Percentiles rank a stretch among this genome's conserved stretches.
phyloP scores from a whole-genome alignment of 2,329 filamentous ascomycete genomes.

The Scopulariopsis brevicaulis region DNA sequence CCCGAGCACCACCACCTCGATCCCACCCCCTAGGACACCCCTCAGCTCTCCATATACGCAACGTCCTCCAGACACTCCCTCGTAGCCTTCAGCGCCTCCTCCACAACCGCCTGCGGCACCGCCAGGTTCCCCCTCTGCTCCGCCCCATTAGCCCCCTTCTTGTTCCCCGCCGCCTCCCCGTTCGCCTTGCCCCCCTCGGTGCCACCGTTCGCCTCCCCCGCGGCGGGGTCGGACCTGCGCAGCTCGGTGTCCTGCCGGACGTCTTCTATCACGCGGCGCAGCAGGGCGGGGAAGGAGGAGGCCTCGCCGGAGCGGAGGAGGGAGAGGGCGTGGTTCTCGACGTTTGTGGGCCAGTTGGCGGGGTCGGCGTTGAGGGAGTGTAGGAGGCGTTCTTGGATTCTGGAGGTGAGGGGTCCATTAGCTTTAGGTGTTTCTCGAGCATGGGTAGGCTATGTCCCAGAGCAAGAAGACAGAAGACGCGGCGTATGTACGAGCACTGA shows the following conservation, averaged over 20 bases:
- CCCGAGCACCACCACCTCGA: not conserved
- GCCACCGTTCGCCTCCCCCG: slow-evolving; percentile 1
- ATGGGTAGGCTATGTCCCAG: not conserved
- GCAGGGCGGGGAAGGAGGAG: slow-evolving; percentile 48
- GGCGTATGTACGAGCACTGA: not conserved
- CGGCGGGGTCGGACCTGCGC: slow-evolving; percentile 14
- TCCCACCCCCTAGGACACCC: not conserved
- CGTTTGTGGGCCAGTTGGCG: slow-evolving; percentile 49
- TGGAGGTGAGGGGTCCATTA: slow-evolving; percentile 14
- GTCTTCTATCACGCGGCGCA: slow-evolving; percentile 50
- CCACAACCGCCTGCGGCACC: slow-evolving; percentile 44
- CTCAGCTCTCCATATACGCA: slow-evolving; percentile 1
- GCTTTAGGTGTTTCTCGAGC: not conserved
- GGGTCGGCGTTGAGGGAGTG: slow-evolving; percentile 48
- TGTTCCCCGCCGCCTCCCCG: slow-evolving; percentile 9
- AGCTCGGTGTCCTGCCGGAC: slow-evolving; percentile 36
- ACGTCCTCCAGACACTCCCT: slow-evolving; percentile 40
- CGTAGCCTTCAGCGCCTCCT: slow-evolving; percentile 49
- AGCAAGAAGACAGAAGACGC: not conserved
- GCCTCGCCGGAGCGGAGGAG: slow-evolving; percentile 50
- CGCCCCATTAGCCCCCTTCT: slow-evolving; percentile 10
- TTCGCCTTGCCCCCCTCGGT: not conserved
- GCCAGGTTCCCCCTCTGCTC: slow-evolving; percentile 30
- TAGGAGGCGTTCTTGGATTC: slow-evolving; percentile 54
- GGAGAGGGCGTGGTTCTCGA: slow-evolving; percentile 47